These are phyloP conservation scores for Raffaelea albimanens DNA, from an alignment of 2,329 filamentous ascomycete genomes.

Conservation along the genomic window DNA sequence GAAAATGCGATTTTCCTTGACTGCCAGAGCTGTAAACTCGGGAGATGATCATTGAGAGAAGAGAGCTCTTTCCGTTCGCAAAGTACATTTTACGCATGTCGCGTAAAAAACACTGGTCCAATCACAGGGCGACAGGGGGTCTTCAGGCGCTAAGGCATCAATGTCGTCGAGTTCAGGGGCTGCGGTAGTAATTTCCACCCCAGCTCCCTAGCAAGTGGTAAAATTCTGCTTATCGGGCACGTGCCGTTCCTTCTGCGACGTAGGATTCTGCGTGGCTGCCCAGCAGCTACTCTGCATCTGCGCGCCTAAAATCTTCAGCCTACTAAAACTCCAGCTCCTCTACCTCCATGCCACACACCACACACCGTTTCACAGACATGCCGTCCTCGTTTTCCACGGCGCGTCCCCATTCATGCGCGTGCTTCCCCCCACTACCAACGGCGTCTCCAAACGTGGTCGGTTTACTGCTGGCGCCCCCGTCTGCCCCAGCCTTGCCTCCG, in stretches of 20 bases:
- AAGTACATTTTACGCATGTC: no score
- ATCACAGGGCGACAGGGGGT: constrained; percentile 14
- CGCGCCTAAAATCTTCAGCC: no score
- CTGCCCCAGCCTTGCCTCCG: constrained; percentile 30
- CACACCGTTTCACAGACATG: constrained; percentile 71
- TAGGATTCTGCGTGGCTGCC: no score
- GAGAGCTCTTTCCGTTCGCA: no score
- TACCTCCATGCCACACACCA: constrained; percentile 68
- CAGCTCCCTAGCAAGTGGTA: not conserved
- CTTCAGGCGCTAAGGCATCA: constrained; percentile 28
- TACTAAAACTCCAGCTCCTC: constrained; percentile 61
- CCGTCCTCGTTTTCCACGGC: constrained; percentile 62
- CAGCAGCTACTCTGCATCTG: no score
- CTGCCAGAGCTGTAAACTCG: no score
- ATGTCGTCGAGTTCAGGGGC: constrained; percentile 13
- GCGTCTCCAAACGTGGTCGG: constrained; percentile 66
- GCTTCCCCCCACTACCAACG: constrained; percentile 57
- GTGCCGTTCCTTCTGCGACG: no score
- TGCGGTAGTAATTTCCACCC: no score
- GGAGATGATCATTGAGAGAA: no score
- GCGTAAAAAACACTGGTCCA: constrained; percentile 12
- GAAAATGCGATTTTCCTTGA: no score
- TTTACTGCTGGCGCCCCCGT: constrained; percentile 23
- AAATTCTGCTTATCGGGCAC: not conserved
- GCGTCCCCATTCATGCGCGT: constrained; percentile 82